These are phyloP conservation scores for Gaultheria prostrata DNA, from an alignment of 148 eudicot species.

Conservation along the genomic window DNA sequence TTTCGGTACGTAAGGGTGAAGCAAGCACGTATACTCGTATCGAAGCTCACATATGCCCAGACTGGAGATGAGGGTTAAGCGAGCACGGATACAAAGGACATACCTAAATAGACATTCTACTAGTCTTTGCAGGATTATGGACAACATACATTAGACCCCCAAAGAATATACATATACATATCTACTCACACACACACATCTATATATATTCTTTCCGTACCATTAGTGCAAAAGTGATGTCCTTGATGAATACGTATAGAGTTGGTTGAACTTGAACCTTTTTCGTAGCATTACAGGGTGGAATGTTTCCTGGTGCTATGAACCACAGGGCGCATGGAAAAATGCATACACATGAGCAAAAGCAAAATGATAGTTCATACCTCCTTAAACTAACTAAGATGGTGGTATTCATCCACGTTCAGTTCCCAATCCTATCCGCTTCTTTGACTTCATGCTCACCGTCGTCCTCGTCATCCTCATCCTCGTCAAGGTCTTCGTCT, in stretches of 20 bases:
- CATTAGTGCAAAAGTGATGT: neutral
- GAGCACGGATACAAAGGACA: neutral
- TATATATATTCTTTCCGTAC: too few species aligned
- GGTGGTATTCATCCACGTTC: neutral
- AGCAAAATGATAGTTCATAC: neutral
- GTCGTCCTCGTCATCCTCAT: constrained; percentile 45
- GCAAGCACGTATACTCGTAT: neutral
- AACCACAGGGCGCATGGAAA: neutral
- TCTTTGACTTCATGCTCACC: constrained; percentile 26
- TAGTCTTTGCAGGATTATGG: neutral
- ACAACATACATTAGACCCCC: neutral
- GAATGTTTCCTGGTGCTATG: neutral
- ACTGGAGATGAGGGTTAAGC: neutral
- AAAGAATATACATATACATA: neutral
- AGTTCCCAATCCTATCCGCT: constrained; percentile 9
- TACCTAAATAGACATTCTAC: neutral
- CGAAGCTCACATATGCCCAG: neutral
- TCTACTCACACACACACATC: too few species aligned
- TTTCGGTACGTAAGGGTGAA: neutral
- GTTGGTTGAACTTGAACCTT: neutral
- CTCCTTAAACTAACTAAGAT: neutral
- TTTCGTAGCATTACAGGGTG: neutral
- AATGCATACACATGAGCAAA: neutral
- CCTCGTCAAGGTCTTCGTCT: constrained; percentile 34
- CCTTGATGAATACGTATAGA: neutral